phyloP scores from a whole-genome alignment of 2,329 filamentous ascomycete genomes.

The Aspergillus niger region DNA sequence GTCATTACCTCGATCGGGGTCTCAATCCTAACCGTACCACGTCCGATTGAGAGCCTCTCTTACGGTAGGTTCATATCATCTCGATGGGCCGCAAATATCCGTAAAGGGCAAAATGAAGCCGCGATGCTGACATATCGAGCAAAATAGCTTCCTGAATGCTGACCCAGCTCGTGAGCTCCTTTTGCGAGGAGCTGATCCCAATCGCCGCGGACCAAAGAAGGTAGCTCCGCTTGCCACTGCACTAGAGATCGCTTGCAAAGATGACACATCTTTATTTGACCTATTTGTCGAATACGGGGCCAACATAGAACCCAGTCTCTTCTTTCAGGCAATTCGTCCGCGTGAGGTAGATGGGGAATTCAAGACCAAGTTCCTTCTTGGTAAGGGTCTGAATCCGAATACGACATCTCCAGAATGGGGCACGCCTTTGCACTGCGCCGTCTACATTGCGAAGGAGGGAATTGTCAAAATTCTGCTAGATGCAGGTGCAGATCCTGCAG shows the following conservation, averaged over 20 bases:
- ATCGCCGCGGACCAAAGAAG: slow-evolving; percentile 6
- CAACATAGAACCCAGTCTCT: slow-evolving; percentile 10
- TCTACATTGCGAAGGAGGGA: not conserved
- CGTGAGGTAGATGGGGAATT: slow-evolving; percentile 11
- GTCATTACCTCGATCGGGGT: slow-evolving; percentile 10
- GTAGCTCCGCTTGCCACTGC: slow-evolving; percentile 4
- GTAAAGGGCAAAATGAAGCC: too few species aligned
- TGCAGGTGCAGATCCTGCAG: slow-evolving; percentile 15
- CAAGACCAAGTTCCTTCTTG: slow-evolving; percentile 15
- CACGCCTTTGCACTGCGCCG: slow-evolving; percentile 15
- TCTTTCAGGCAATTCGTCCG: slow-evolving; percentile 10
- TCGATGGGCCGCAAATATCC: not conserved
- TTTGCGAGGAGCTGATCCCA: slow-evolving; percentile 12
- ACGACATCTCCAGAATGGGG: slow-evolving; percentile 12
- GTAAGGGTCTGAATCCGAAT: slow-evolving; percentile 15
- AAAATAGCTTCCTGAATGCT: not conserved
- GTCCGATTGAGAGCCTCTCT: slow-evolving; percentile 10
- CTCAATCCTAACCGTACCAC: slow-evolving; percentile 11
- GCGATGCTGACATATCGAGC: not conserved
- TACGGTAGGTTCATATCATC: slow-evolving; percentile 1
- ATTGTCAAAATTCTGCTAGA: slow-evolving; percentile 12
- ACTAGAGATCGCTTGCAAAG: not conserved
- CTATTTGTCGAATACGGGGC: slow-evolving; percentile 11
- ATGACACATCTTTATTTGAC: slow-evolving; percentile 4
- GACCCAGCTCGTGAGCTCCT: slow-evolving; percentile 8